Evolutionary conservation across 306 rosid species (phyloP), one percentile per base, ranked within the genome.

Genomic region (Quercus gilva): DNA sequence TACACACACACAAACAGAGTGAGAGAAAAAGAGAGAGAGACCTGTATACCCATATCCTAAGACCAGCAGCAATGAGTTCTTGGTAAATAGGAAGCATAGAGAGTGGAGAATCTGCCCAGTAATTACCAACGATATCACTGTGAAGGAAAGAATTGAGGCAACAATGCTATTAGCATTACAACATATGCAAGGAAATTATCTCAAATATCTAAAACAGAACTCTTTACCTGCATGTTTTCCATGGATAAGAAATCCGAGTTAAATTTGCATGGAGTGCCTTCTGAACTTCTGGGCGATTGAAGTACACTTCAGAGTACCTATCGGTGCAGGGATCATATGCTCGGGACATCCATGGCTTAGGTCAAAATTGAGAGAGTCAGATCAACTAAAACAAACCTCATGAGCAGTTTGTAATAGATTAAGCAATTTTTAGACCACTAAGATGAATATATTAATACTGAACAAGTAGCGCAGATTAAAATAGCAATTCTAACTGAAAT

Each of bases 261-360:
- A 90, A 85, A 85, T 96, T 96, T 84, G 98, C 98, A 89, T 91
- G 98, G 73, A 96, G 76, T 70, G 99, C 97, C 83, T 87, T 82
- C 84, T 93, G 99, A 90, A 96, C 98, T 51, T 89, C 94, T 12
- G 98, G 99, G 74, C 21, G 94, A 79, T 96, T 96, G 89, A 89
- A 96, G 84, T 96, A 96, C 83, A 61, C 78, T 52, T 83, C 83
- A 3, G 99, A 90, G 74, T 90, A 70, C 88, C 99, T 90, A 84
- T 89, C 96, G 0, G 98, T 88, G 83, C 99, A 96, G 8, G 99
- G 99, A 89, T 96, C 99, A 28, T 96, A 93, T 67, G 92, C 97
- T 82, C 94, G 83, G 33, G 90, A 93, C 97, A 93, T 93, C 98
- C 99, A 93, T 69, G 99, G 97, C 99, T 96, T 88, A 35, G 80